Percentiles rank a stretch among this genome's conserved stretches.
Conservation (phyloP, 2,329 filamentous ascomycete species). For the Fusarium praegraminearum region DNA sequence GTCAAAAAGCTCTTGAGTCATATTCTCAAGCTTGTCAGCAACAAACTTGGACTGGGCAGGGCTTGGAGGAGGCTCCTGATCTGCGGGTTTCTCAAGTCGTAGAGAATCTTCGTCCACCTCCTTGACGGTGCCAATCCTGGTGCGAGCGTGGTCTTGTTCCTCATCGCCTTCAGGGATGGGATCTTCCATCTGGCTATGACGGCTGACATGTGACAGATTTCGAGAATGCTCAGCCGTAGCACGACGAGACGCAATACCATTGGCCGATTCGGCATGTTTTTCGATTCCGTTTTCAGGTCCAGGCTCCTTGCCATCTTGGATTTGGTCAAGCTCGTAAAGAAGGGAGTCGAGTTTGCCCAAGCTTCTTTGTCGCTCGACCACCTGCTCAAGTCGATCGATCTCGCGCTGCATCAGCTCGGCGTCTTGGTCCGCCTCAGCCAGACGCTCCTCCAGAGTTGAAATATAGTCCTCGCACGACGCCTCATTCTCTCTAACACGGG, state of each 20-base stretch:
- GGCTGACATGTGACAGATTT: slow-evolving; percentile 66
- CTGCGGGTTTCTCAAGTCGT: slow-evolving; percentile 31
- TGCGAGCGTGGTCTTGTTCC: slow-evolving; percentile 51
- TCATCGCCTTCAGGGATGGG: slow-evolving; percentile 67
- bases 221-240: slow-evolving; percentile 64
- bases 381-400: slow-evolving; percentile 91
- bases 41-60: slow-evolving; percentile 87
- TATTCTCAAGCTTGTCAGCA: slow-evolving; percentile 89
- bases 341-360: slow-evolving; percentile 94
- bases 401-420: slow-evolving; percentile 97
- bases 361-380: slow-evolving; percentile 94
- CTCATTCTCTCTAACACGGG: slow-evolving; percentile 89
- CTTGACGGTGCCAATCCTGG: slow-evolving; percentile 52
- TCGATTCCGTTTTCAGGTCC: slow-evolving; percentile 51
- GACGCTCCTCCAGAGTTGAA: slow-evolving; percentile 91
- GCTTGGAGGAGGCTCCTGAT: slow-evolving; percentile 64
- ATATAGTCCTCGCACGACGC: slow-evolving; percentile 95
- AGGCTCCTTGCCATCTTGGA: slow-evolving; percentile 67
- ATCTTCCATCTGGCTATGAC: slow-evolving; percentile 66
- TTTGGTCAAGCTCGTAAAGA: slow-evolving; percentile 87
- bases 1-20: slow-evolving; percentile 92
- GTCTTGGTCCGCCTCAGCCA: slow-evolving; percentile 96
- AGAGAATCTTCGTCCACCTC: slow-evolving; percentile 48
- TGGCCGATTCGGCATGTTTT: slow-evolving; percentile 47
- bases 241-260: slow-evolving; percentile 58